Evolutionary conservation across 345 rosid species (phyloP).

Genomic region (sweet orange (Citrus sinensis)): DNA sequence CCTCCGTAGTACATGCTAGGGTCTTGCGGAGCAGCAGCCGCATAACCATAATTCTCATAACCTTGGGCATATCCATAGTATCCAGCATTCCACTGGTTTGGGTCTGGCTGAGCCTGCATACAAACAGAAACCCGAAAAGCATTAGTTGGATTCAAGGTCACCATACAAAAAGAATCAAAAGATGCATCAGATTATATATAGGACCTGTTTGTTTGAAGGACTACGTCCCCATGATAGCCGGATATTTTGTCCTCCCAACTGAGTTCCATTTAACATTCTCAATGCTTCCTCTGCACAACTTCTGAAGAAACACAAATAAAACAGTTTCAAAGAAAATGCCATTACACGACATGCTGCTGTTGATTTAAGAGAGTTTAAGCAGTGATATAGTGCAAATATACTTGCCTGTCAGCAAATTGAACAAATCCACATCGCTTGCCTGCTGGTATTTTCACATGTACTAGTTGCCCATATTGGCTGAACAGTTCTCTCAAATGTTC

Average conservation of each 20-base stretch:
- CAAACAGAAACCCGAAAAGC: background rate
- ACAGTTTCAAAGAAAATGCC: background rate
- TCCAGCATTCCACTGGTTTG: constrained; percentile 57
- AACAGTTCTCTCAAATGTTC: constrained; percentile 72
- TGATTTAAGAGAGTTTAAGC: background rate
- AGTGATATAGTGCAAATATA: background rate
- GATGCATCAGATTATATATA: background rate
- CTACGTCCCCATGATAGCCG: constrained; percentile 98
- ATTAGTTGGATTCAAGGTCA: background rate
- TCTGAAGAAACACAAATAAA: constrained; percentile 36
- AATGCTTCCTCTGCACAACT: constrained; percentile 87
- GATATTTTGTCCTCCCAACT: constrained; percentile 70
- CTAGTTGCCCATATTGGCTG: constrained; percentile 71
- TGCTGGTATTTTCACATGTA: constrained; percentile 78
- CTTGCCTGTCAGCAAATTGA: constrained; percentile 80
- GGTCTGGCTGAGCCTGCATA: constrained; percentile 55
- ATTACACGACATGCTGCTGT: background rate
- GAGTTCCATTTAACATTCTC: constrained; percentile 56
- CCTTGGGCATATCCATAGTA: constrained; percentile 78
- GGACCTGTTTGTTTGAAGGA: constrained; percentile 79
- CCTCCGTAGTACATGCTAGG: constrained; percentile 85
- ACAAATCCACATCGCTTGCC: constrained; percentile 92
- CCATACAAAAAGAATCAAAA: background rate
- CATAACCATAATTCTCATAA: constrained; percentile 74
- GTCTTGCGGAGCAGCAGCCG: constrained; percentile 64